phyloP scores from a whole-genome alignment of 2,329 filamentous ascomycete species.

The Calonectria multiphialidica region DNA sequence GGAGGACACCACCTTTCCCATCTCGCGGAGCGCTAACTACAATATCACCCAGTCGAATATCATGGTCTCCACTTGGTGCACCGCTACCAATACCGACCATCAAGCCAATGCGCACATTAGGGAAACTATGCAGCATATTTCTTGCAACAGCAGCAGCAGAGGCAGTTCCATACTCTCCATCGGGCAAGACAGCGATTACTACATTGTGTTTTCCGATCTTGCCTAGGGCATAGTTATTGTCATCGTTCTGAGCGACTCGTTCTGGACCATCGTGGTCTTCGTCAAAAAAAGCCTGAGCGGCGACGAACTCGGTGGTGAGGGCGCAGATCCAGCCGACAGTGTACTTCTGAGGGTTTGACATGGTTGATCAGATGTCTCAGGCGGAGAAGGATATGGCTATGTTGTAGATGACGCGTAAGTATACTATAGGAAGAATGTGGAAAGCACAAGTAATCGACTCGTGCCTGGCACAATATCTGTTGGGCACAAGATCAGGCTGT shows the following conservation, averaged over 20 bases:
- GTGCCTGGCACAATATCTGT: no score
- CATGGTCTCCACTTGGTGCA: constrained; percentile 13
- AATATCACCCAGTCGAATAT: constrained; percentile 42
- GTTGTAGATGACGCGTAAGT: no score
- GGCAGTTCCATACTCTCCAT: constrained; percentile 27
- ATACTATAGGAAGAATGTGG: no score
- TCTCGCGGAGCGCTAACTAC: constrained; percentile 35
- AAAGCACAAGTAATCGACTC: no score
- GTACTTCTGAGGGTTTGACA: background rate
- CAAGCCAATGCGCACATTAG: constrained; percentile 28
- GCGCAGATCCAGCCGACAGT: background rate
- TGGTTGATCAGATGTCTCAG: no score
- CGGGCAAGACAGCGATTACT: constrained; percentile 38
- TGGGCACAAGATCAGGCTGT: no score
- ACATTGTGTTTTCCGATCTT: constrained; percentile 36
- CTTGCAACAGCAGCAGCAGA: constrained; percentile 31
- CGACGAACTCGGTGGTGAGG: background rate
- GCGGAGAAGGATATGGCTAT: no score
- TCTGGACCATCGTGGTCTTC: background rate
- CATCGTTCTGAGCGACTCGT: background rate
- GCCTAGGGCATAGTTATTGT: background rate
- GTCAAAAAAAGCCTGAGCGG: no score
- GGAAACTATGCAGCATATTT: no score
- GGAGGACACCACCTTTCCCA: no score
- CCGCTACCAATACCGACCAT: constrained; percentile 58